These are phyloP conservation scores for Tilletia indica DNA, from an alignment of 1,284 basidiomycete genomes.

Conservation along the genomic window DNA sequence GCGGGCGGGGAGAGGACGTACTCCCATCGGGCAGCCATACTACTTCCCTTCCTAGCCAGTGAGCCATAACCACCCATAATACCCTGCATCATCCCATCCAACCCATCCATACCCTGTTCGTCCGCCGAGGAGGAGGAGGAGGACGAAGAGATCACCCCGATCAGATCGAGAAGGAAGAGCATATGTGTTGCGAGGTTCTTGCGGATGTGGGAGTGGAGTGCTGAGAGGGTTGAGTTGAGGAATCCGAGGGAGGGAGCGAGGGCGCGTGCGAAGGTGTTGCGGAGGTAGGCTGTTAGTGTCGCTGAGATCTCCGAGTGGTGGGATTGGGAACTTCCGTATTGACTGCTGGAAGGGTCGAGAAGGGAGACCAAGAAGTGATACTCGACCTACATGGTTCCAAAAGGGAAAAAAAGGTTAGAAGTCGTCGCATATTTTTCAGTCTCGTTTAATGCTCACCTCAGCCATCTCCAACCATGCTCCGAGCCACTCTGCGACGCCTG, in stretches of 20 bases:
- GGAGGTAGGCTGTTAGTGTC: slow-evolving; percentile 28
- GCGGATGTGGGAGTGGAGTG: slow-evolving; percentile 37
- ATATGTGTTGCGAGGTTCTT: slow-evolving; percentile 41
- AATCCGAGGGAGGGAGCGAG: slow-evolving; percentile 25
- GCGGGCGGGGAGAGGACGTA: slow-evolving; percentile 5
- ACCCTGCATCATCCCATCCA: slow-evolving; percentile 19
- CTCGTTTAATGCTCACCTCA: slow-evolving; percentile 20
- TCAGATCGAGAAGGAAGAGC: slow-evolving; percentile 35
- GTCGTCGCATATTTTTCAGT: slow-evolving; percentile 7
- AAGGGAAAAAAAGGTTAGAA: slow-evolving; percentile 21
- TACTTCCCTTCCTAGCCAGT: not conserved
- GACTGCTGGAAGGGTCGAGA: slow-evolving; percentile 24
- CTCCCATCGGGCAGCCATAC: not conserved
- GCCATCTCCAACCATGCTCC: slow-evolving; percentile 39
- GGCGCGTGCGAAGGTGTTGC: slow-evolving; percentile 34
- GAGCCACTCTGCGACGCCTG: slow-evolving; percentile 36
- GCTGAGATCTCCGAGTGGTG: not conserved
- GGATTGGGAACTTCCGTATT: slow-evolving; percentile 21
- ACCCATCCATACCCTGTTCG: slow-evolving; percentile 20
- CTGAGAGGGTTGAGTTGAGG: slow-evolving; percentile 31
- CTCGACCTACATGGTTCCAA: slow-evolving; percentile 29
- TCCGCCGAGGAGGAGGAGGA: slow-evolving; percentile 20
- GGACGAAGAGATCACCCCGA: slow-evolving; percentile 21
- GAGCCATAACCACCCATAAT: slow-evolving; percentile 20
- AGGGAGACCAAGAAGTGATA: slow-evolving; percentile 34